Evolutionary conservation across 257 asterid species (phyloP).

Genomic region (Knoxia roxburghii): DNA sequence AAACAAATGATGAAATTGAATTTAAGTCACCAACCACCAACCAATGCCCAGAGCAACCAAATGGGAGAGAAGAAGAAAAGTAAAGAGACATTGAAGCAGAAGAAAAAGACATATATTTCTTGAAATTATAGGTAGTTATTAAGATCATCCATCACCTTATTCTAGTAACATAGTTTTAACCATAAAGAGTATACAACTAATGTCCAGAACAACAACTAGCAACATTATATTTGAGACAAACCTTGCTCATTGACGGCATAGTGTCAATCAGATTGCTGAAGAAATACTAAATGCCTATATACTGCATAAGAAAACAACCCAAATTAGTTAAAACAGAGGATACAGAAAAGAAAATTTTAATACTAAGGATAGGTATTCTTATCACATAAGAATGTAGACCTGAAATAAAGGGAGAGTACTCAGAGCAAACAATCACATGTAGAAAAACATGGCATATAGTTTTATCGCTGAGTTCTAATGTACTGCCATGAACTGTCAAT

Average conservation of each 20-base stretch:
- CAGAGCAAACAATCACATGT: background rate
- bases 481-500: background rate
- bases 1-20: background rate
- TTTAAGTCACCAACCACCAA: background rate
- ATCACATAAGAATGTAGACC: background rate
- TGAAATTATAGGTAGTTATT: background rate
- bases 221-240: background rate
- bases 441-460: background rate
- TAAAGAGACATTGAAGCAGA: background rate
- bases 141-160: background rate
- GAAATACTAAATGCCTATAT: constrained; percentile 9
- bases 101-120: background rate
- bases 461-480: background rate
- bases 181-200: background rate
- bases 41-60: background rate
- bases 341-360: background rate
- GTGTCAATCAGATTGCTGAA: constrained; percentile 7
- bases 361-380: background rate
- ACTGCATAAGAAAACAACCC: constrained; percentile 9
- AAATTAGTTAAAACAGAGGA: background rate
- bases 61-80: background rate
- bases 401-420: background rate
- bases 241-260: constrained; percentile 21
- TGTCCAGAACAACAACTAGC: background rate
- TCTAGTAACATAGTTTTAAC: background rate